Percentiles rank a stretch among this genome's conserved stretches.
phyloP scores from a whole-genome alignment of 768 basidiomycete species.

The Trametes coccinea region DNA sequence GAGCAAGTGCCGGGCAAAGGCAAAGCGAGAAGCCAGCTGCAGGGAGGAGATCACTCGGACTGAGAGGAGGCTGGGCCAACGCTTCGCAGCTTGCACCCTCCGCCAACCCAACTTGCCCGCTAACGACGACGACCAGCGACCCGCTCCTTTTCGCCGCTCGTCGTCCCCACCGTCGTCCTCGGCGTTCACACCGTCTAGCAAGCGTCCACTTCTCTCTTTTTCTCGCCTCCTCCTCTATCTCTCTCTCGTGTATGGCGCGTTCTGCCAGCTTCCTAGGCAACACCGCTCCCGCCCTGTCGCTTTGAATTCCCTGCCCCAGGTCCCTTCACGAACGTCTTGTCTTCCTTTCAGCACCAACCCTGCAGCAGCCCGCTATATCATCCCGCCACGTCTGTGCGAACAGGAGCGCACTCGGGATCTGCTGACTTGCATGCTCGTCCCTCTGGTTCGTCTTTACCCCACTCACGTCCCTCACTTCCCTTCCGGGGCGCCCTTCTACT shows the following conservation, averaged over 20 bases:
- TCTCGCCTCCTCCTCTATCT: not conserved
- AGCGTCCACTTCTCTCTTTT: not conserved
- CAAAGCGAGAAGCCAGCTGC: too few species aligned
- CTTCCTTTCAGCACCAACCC: constrained; percentile 2
- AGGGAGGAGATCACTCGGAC: too few species aligned
- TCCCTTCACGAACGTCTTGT: not conserved
- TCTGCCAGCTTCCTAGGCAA: not conserved
- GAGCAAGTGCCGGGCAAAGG: constrained; percentile 12
- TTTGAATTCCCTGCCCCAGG: constrained; percentile 8
- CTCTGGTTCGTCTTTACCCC: constrained; percentile 20
- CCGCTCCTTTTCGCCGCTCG: constrained; percentile 22
- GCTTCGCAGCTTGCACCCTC: constrained; percentile 16
- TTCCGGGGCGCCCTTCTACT: constrained; percentile 15
- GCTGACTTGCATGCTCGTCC: constrained; percentile 23
- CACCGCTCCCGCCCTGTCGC: constrained; percentile 11
- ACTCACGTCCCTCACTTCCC: constrained; percentile 16
- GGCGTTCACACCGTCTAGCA: not conserved
- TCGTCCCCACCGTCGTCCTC: constrained; percentile 10
- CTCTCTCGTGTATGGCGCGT: constrained; percentile 12
- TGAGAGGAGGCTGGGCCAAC: not conserved
- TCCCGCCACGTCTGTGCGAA: constrained; percentile 3
- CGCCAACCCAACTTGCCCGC: constrained; percentile 8
- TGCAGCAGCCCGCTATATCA: constrained; percentile 9
- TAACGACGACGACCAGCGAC: constrained; percentile 25
- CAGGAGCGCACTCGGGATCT: constrained; percentile 13